Conservation (phyloP, 2,329 filamentous ascomycete genomes). For the Trichophyton equinum region DNA sequence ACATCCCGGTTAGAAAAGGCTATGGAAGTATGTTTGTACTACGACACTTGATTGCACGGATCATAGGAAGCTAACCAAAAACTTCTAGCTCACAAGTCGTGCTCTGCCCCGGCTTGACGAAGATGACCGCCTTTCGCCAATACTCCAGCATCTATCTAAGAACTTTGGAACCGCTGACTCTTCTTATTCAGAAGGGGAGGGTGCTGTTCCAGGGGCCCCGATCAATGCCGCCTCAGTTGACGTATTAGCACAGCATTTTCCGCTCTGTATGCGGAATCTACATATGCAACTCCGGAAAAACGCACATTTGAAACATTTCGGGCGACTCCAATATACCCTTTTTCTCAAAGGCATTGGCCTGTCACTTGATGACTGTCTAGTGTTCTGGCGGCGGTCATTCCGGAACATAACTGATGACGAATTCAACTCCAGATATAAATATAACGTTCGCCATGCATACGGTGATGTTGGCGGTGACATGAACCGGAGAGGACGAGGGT, state of each 20-base stretch:
- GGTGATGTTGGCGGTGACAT: conserved; percentile 89
- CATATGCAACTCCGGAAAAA: conserved; percentile 78
- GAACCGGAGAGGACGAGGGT: conserved; percentile 74
- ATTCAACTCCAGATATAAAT: conserved; percentile 95
- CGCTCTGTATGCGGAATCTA: conserved; percentile 85
- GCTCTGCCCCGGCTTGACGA: conserved; percentile 87
- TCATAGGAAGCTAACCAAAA: conserved; percentile 4
- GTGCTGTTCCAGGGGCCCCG: conserved; percentile 54
- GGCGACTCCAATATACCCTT: conserved; percentile 84
- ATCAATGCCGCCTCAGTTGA: conserved; percentile 73
- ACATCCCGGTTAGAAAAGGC: conserved; percentile 64
- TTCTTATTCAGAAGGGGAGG: conserved; percentile 56
- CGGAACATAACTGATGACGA: conserved; percentile 78
- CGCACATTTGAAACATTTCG: conserved; percentile 83
- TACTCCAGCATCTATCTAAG: conserved; percentile 73
- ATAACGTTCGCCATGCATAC: conserved; percentile 91
- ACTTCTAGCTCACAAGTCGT: conserved; percentile 64
- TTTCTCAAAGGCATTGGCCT: conserved; percentile 95
- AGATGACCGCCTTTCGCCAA: conserved; percentile 75
- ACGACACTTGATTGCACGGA: conserved; percentile 5
- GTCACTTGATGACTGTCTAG: conserved; percentile 75
- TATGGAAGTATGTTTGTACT: conserved; percentile 50
- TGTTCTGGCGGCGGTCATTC: conserved; percentile 86
- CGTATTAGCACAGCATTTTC: conserved; percentile 66
- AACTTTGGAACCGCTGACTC: conserved; percentile 90